Evolutionary conservation across 2,329 filamentous ascomycete species (phyloP), one percentile per base, ranked within the genome.

Genomic region (Teratosphaeria destructans): DNA sequence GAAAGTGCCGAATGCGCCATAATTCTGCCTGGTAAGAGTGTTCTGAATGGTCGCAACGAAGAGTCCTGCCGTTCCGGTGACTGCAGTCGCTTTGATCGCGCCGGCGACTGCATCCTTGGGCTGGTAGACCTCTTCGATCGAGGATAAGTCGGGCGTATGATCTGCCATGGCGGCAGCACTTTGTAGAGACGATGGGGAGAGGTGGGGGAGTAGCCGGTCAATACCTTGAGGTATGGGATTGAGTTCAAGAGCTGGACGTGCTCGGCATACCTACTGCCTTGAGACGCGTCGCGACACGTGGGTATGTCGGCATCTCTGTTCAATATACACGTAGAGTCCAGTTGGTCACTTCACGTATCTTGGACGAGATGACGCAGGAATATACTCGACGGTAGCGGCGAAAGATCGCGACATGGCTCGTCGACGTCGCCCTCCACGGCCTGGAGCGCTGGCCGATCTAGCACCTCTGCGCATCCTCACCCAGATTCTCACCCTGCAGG

Each of bases 1-100:
- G 72, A 97, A 86, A 70, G 96, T 82, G 66, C 89, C 88, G 79
- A 87, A 84, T 63, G 86, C 82, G 68, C 91, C 90, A 65, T 94
- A 80, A 75, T 96, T 96, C 73, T 84, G 82, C 79, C 85, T 91
- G 59, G 86, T 82, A 67, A 96, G 82, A 61, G 91, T 90, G 79
- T 95, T 97, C 79, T 92, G 89, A 65, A 95, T 81, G 59, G 88
- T 86, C 56, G 90, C 87, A 62, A 88, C 73, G 74, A 90, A 81
- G 71, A 88, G 77, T 68, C 91, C 91, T 61, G 82, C 82, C 61
- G 78, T 77, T 70, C 85, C 85, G 62, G 86, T 85, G 68, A 90
- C 76, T 64, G 85, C 70, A 49, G 82, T 83, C 62, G 85, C 84
- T 72, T 83, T 85, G 71, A 86, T 77, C 56, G 86, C 82, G 64